Base-by-base conservation (phyloP, 495 filamentous ascomycete species). In the Penicillium macrosclerotiorum region DNA sequence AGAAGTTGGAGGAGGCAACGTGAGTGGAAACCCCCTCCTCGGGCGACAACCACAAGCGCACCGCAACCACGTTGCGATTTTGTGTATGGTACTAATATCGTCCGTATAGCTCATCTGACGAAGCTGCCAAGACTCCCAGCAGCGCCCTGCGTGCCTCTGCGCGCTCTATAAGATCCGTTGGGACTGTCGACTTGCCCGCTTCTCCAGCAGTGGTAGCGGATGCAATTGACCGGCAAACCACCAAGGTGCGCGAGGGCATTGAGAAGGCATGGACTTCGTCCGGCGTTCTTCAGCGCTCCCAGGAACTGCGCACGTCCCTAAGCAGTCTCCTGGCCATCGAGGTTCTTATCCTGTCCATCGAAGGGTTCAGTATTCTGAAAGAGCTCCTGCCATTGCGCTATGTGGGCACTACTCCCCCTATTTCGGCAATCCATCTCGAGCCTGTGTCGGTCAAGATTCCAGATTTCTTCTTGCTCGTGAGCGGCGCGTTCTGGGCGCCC, bases 121-220 rank as follows among this genome's bases (percentile, higher is more conserved):
- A 52, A 17, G 30, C 24, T n/a, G 16, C 37, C 25, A 46, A 32
- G 23, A 13, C 42, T 14, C 43, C 43, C 9, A 46, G 32, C 20
- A 31, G 36, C n/a, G 43, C 37, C 3, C 12, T 40, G 22, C 54
- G 50, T 23, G 18, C 51, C 3, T 33, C 42, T 8, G 32, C 38
- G 20, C 51, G 52, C 24, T 51, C 69, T 22, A n/a, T 26, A 30
- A 27, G 26, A 13, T 26, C 14, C 3, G 71, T 73, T 35, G 83
- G 79, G 47, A 83, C 85, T 13, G 82, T 66, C 39, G 55, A 51
- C 2, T 16, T 96, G 24, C 92, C 93, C 3, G 83, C 90, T 1
- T 93, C 90, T 0, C 92, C 92, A 0, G 83, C 89, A 14, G 78
- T 88, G 36, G 83, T 97, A 36, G 88, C 85, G n/a, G 78, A 89